These are phyloP conservation scores for Aspergillus sclerotioniger DNA, from an alignment of 495 filamentous ascomycete genomes.

Conservation along the genomic window DNA sequence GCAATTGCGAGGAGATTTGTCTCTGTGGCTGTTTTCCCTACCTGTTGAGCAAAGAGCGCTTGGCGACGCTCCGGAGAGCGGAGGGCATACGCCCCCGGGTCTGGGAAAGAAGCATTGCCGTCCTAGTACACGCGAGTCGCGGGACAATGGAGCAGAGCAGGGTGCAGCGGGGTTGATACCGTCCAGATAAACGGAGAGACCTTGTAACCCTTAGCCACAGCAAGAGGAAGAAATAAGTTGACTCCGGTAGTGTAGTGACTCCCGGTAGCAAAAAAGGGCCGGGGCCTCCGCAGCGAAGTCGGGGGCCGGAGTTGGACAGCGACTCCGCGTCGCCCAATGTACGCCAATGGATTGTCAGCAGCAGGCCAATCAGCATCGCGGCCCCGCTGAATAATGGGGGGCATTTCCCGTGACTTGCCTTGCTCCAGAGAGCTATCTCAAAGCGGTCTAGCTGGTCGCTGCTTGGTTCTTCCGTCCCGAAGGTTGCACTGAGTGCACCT, in stretches of 20 bases:
- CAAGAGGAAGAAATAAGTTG: neutral
- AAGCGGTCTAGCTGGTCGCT: neutral
- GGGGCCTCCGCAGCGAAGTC: constrained; percentile 8
- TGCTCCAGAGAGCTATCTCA: neutral
- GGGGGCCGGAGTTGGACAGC: constrained; percentile 6
- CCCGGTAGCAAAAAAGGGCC: constrained; percentile 3
- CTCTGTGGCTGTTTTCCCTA: neutral
- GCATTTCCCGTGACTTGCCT: neutral
- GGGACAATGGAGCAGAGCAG: neutral
- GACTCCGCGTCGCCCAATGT: constrained; percentile 2
- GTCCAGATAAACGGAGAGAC: neutral
- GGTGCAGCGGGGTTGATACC: neutral
- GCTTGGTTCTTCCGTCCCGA: neutral
- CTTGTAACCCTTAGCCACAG: neutral
- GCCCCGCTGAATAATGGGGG: neutral
- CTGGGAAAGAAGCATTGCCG: constrained; percentile 7
- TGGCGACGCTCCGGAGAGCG: constrained; percentile 4
- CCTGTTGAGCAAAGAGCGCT: constrained; percentile 6
- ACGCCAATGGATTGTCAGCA: neutral
- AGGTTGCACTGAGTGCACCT: neutral
- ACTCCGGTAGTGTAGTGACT: neutral
- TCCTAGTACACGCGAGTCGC: constrained; percentile 1
- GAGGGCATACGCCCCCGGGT: constrained; percentile 7
- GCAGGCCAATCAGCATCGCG: neutral
- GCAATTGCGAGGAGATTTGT: neutral